Evolutionary conservation across 331 rosid genomes (phyloP).

Genomic region (Phaseolus coccineus): DNA sequence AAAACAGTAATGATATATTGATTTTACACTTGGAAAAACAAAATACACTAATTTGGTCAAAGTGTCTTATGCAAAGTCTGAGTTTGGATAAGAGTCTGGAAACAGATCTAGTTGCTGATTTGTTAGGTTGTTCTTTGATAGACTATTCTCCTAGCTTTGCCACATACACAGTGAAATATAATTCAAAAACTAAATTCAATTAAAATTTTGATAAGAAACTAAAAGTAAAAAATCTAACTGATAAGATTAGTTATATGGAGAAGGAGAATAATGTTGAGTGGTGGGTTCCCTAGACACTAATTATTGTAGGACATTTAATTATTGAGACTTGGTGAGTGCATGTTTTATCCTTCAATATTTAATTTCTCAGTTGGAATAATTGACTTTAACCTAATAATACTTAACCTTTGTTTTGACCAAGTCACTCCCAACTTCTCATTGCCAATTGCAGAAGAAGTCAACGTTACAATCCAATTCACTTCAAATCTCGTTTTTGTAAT

Average conservation of each 20-base stretch:
- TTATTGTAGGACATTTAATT: not conserved
- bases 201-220: no score
- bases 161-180: no score
- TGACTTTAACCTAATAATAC: conserved; percentile 3
- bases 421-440: not conserved
- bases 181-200: no score
- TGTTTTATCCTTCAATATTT: not conserved
- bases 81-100: not conserved
- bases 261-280: conserved; percentile 1
- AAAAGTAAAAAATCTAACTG: no score
- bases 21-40: no score
- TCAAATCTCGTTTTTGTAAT: not conserved
- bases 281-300: not conserved
- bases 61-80: not conserved
- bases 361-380: not conserved
- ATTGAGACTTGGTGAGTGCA: not conserved
- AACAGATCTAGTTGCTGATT: not conserved
- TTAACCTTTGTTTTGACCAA: not conserved
- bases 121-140: not conserved
- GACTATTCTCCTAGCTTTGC: not conserved
- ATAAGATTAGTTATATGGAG: not conserved
- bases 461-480: not conserved
- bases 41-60: no score
- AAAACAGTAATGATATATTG: no score
- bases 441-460: not conserved